Conservation (phyloP, 257 asterid genomes). For the Verbena officinalis region DNA sequence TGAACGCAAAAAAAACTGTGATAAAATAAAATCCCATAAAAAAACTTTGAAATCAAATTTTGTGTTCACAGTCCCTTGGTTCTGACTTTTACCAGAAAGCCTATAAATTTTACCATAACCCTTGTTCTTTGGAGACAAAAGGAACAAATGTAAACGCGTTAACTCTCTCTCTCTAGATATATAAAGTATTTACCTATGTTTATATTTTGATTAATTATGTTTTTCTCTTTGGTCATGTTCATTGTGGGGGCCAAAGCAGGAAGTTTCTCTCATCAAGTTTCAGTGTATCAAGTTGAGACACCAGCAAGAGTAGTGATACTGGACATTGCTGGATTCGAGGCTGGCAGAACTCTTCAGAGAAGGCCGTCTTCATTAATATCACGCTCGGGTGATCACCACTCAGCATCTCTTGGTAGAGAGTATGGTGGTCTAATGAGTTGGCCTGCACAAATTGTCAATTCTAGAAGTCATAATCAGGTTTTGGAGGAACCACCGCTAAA, state of each 20-base stretch:
- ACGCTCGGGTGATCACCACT: constrained; percentile 50
- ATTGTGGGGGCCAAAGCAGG: constrained; percentile 46
- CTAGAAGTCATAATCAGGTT: constrained; percentile 35
- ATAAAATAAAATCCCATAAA: no score
- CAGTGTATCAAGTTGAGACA: constrained; percentile 67
- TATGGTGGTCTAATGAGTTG: constrained; percentile 74
- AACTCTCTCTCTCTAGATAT: no score
- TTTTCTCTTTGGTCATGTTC: no score
- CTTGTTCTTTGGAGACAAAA: no score
- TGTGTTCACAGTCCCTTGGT: no score
- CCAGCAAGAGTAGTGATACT: constrained; percentile 69
- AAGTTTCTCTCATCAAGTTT: constrained; percentile 60
- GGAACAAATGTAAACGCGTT: no score
- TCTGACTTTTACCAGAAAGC: no score
- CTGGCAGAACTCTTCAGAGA: constrained; percentile 52
- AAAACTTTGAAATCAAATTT: no score
- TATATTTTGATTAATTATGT: no score
- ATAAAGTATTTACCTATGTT: no score
- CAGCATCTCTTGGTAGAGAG: constrained; percentile 53
- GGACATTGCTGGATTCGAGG: constrained; percentile 67
- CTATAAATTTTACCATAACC: no score
- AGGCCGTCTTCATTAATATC: constrained; percentile 56
- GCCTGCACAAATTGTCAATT: constrained; percentile 54
- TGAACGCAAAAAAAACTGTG: no score
- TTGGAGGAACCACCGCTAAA: constrained; percentile 35